Evolutionary conservation across 768 basidiomycete genomes (phyloP).

Genomic region (Tephrocybe rancida): DNA sequence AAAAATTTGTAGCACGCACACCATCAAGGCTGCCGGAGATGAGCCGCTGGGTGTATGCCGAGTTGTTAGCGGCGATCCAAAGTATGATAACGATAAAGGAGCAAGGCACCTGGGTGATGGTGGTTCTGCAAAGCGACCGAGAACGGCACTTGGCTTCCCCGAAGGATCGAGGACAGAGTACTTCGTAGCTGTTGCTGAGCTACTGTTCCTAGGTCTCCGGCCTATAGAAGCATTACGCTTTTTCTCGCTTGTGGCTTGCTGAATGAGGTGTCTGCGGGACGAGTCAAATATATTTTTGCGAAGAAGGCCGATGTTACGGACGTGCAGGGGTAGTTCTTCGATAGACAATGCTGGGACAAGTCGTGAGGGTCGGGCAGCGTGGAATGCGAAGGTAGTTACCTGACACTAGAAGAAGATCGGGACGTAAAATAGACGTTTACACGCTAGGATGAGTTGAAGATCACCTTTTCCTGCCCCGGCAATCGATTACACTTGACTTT

Average conservation of each 20-base stretch:
- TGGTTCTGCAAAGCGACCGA: conserved; percentile 25
- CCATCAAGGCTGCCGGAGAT: conserved; percentile 39
- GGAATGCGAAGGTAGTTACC: conserved; percentile 40
- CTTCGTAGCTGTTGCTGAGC: conserved; percentile 45
- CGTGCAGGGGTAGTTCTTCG: conserved; percentile 94
- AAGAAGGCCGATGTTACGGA: conserved; percentile 39
- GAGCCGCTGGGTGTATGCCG: conserved; percentile 27
- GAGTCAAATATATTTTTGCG: not conserved
- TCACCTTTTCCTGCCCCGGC: conserved; percentile 81
- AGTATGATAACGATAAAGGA: conserved; percentile 13
- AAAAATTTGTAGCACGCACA: conserved; percentile 30
- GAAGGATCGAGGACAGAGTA: conserved; percentile 35
- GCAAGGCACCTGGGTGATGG: conserved; percentile 24
- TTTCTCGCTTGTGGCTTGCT: conserved; percentile 85
- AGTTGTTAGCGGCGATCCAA: conserved; percentile 20
- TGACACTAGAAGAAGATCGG: conserved; percentile 52
- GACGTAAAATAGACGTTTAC: not conserved
- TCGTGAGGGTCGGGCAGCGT: conserved; percentile 10
- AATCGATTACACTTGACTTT: conserved; percentile 90
- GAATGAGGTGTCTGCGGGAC: conserved; percentile 66
- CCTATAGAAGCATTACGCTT: conserved; percentile 60
- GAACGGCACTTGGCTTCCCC: conserved; percentile 24
- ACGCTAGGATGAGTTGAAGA: conserved; percentile 13
- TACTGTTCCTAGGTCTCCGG: conserved; percentile 70
- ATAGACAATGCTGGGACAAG: conserved; percentile 67